Evolutionary conservation across 2,329 filamentous ascomycete genomes (phyloP), one percentile per base, ranked within the genome.

Genomic region (Rugonectria rugulosa): DNA sequence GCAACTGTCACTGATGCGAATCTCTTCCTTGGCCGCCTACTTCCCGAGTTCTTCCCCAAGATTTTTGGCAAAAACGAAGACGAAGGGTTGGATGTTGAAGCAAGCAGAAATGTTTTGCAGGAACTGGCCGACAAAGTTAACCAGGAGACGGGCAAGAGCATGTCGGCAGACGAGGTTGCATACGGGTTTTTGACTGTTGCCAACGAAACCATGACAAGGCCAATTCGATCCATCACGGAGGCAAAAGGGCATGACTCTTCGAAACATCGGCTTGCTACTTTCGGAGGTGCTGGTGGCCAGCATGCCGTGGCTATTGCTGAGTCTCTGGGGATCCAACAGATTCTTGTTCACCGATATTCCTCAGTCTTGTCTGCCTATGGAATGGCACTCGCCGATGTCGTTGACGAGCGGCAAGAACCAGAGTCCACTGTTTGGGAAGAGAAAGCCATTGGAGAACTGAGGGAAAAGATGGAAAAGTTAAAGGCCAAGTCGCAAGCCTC

Each of bases 1-100:
- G 81, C 93, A 5, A 95, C 93, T 0, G 92, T 97, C n/a, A 97
- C 93, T 0, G 93, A 97, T 70, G 93, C 93, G 2, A 97, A 97
- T 64, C 73, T 97, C 6, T 91, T 91, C 65, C 84, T 97, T 0
- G 92, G 93, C 0, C 84, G 93, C 32, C 78, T 98, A 4, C 75
- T 97, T 2, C 93, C 93, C 0, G 91, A 96, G 59, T 96, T 95
- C 79, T 97, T 97, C 68, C 93, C 93, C 0, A 94, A 93, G 71
- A 97, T 98, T 56, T 97, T 98, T 66, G 94, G 94, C 40, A 89
- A 91, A 71, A 89, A 93, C 38, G 93, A 97, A 70, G 82, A 97
- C 53, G 85, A 95, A 71, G 88, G 88, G 0, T 75, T 97, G 2
- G 92, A 97, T 69, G 79, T 84, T 2, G 83, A 89, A 53, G 89